Base-by-base conservation (phyloP, 2,329 filamentous ascomycete species). In the Didymosphaeria variabile region DNA sequence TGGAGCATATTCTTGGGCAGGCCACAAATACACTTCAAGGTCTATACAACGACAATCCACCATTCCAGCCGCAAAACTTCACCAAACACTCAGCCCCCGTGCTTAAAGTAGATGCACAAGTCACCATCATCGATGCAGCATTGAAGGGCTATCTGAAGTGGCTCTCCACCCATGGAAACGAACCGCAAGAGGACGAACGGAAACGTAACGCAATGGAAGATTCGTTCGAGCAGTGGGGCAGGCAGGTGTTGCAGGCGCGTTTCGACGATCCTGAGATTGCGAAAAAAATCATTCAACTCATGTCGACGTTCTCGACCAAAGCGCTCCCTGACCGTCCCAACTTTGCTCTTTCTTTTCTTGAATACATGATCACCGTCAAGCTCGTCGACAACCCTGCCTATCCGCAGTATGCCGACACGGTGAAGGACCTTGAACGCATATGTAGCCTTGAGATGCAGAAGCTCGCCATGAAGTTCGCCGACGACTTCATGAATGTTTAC, bases 81-180 rank as follows among this genome's bases (percentile, higher is more conserved):
- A 85, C 86, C 38, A 94, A 92, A 71, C 86, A 87, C 62, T 91
- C 91, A 0, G 85, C 88, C 69, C 84, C 89, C n/a, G 86, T 91
- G 2, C 84, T 99, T 57, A 88, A 88, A 31, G 90, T 96, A 2
- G 95, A 99, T 76, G 91, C 93, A 0, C 91, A 97, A 67, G 94
- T 94, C 68, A 93, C 92, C 0, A 91, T 97, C 26, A 90, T 97
- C 2, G 92, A 97, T 74, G 90, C 93, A 29, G 91, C 92, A 1
- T 81, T 98, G 32, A 97, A 94, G 75, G 95, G 94, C 1, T 97
- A 94, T 68, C 87, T 89, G 66, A 94, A 92, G 74, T 97, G 93
- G 92, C 85, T 90, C 53, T 78, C 81, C 19, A 76, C 72, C 0
- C 83, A 84, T 68, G 85, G 84, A 26, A 79, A 80, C 60, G 80